These are phyloP conservation scores for Collybiopsis confluens DNA, from an alignment of 768 basidiomycete species.

Conservation along the genomic window DNA sequence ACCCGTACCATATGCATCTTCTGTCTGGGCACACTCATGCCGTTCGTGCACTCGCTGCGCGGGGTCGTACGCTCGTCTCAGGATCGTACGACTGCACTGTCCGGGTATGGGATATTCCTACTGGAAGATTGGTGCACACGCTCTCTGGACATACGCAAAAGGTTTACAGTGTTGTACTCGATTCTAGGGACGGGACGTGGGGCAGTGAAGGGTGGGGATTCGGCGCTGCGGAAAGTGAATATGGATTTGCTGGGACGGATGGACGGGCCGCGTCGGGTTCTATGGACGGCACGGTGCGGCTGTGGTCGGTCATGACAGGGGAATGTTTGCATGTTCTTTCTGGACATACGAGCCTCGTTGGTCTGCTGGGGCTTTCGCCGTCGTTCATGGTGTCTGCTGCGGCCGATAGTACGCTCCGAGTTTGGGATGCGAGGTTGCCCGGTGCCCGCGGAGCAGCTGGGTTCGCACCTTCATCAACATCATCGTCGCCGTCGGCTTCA, in stretches of 20 bases:
- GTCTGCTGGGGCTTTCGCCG: constrained; percentile 84
- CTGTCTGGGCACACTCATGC: constrained; percentile 90
- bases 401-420: constrained; percentile 89
- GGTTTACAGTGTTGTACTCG: constrained; percentile 29
- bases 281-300: constrained; percentile 95
- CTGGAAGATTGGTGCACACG: constrained; percentile 75
- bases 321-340: constrained; percentile 75
- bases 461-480: too few species aligned
- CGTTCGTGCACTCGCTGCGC: constrained; percentile 86
- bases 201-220: constrained; percentile 1
- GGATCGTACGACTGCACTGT: constrained; percentile 96
- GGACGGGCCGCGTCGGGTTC: constrained; percentile 95
- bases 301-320: constrained; percentile 88
- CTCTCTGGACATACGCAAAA: constrained; percentile 89
- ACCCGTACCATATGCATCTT: constrained; percentile 85
- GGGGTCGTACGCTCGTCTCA: constrained; percentile 86
- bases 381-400: constrained; percentile 93
- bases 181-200: constrained; percentile 1
- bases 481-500: background rate
- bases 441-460: background rate
- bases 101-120: constrained; percentile 91
- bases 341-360: constrained; percentile 94
- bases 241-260: constrained; percentile 29
- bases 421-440: constrained; percentile 78
- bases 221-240: background rate